These are phyloP conservation scores for Phytophthora crassamura DNA, from an alignment of 352 stramenopile species.

Conservation along the genomic window DNA sequence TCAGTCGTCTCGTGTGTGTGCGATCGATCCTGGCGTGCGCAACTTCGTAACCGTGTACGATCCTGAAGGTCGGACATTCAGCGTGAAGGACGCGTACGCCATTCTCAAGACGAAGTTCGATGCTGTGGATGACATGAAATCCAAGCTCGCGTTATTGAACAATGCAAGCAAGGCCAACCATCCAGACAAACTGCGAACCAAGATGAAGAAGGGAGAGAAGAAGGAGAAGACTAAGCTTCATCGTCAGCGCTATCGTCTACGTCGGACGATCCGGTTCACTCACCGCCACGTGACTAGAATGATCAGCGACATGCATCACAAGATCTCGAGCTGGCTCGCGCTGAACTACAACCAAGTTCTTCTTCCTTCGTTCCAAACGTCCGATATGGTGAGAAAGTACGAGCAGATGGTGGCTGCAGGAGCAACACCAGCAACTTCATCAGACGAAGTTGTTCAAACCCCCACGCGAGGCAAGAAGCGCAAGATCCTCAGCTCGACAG, in stretches of 20 bases:
- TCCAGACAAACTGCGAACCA: neutral
- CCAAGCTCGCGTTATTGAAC: neutral
- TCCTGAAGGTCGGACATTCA: conserved; percentile 9
- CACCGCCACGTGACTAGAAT: neutral
- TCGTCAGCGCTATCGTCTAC: conserved; percentile 14
- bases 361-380: conserved; percentile 24
- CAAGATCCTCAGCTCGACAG: conserved; percentile 8
- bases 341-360: conserved; percentile 20
- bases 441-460: neutral
- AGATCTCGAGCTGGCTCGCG: no score
- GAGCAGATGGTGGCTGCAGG: neutral
- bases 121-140: conserved; percentile 4
- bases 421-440: neutral
- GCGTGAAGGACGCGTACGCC: neutral
- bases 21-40: no score
- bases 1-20: conserved; percentile 10
- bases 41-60: conserved; percentile 23
- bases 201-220: no score
- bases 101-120: conserved; percentile 10
- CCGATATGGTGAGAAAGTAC: conserved; percentile 16
- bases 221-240: neutral
- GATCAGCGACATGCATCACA: conserved; percentile 21
- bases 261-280: neutral
- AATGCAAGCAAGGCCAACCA: neutral
- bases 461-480: no score